Base-by-base conservation (phyloP, 768 basidiomycete species). In the Tremella fuciformis region DNA sequence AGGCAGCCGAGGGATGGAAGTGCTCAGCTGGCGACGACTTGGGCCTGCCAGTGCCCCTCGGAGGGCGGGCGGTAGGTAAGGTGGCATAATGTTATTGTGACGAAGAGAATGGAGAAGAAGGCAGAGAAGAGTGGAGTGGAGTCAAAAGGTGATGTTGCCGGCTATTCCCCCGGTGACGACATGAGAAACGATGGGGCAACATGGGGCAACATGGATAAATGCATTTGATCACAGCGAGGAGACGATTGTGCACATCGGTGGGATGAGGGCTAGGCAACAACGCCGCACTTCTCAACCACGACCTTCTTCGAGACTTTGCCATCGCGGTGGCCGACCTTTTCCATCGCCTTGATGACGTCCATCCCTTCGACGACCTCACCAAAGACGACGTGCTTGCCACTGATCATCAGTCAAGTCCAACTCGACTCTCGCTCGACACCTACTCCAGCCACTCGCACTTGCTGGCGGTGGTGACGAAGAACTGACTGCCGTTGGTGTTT, bases 321-420 rank as follows among this genome's bases (percentile, higher is more conserved):
- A 24, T 66, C 65, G 21, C 59, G 60, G 40, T 39, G 62, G 1
- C 69, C 72, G 3, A 55, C 41, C 34, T 59, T 57, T 53, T 88
- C 87, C 50, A 88, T 81, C 49, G 76, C 75, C 75, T 83, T 83
- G 64, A 90, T 84, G 50, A 87, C 57, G 6, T 85, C 83, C 79
- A 86, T 80, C 16, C 86, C 86, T 21, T 84, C 81, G 22, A 82
- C 79, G 54, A 82, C 85, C 74, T 85, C 84, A 55, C 87, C 87
- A 67, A 88, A 88, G 21, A 88, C 86, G 69, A 86, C 74, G 63
- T 78, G 75, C 55, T 79, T 82, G 57, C 82, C 83, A 71, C 69
- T 71, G 42, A 1, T 7, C 44, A 19, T 53, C 57, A 57, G 53
- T 47, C 8, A 4, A 16, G 13, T 51, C 39, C 8, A 16, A 48